Percentiles rank a stretch among this genome's conserved stretches.
Evolutionary conservation across 2,329 filamentous ascomycete genomes (phyloP).

Genomic region (Chrysosporium keratinophilum): DNA sequence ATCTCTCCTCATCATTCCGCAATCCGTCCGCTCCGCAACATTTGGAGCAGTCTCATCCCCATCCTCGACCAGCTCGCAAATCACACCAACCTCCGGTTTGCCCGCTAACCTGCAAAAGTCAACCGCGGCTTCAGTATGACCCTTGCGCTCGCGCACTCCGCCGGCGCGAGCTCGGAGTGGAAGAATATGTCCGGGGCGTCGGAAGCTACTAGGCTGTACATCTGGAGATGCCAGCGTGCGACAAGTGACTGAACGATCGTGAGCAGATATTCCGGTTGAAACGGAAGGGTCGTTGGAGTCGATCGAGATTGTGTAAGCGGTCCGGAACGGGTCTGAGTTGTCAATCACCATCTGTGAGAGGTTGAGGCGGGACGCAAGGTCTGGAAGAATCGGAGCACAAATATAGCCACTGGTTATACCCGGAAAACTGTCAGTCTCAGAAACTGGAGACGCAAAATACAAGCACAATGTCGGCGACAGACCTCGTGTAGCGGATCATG

Average conservation of each 20-base stretch:
- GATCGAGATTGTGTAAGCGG: slow-evolving; percentile 85
- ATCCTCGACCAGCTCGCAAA: slow-evolving; percentile 85
- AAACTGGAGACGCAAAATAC: background rate
- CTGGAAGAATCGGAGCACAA: slow-evolving; percentile 69
- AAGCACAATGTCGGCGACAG: slow-evolving; percentile 9
- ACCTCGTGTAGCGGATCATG: slow-evolving; percentile 76
- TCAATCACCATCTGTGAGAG: slow-evolving; percentile 88
- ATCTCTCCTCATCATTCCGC: slow-evolving; percentile 86
- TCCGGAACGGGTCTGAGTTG: slow-evolving; percentile 68
- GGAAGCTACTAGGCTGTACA: slow-evolving; percentile 52
- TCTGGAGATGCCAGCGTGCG: slow-evolving; percentile 60
- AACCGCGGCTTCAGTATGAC: slow-evolving; percentile 88
- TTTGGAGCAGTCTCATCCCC: slow-evolving; percentile 52
- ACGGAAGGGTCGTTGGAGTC: slow-evolving; percentile 64
- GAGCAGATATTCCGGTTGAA: slow-evolving; percentile 81
- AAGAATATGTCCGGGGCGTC: slow-evolving; percentile 81
- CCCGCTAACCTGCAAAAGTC: slow-evolving; percentile 83
- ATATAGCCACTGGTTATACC: slow-evolving; percentile 59
- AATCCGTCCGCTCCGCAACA: slow-evolving; percentile 25
- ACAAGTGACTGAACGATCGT: slow-evolving; percentile 76
- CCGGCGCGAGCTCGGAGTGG: slow-evolving; percentile 70
- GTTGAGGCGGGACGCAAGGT: slow-evolving; percentile 57
- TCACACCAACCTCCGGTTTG: slow-evolving; percentile 64
- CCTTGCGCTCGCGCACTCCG: slow-evolving; percentile 66
- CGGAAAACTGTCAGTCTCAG: background rate